Conservation (phyloP, 352 stramenopile genomes). For the Pythium phragmiticola region DNA sequence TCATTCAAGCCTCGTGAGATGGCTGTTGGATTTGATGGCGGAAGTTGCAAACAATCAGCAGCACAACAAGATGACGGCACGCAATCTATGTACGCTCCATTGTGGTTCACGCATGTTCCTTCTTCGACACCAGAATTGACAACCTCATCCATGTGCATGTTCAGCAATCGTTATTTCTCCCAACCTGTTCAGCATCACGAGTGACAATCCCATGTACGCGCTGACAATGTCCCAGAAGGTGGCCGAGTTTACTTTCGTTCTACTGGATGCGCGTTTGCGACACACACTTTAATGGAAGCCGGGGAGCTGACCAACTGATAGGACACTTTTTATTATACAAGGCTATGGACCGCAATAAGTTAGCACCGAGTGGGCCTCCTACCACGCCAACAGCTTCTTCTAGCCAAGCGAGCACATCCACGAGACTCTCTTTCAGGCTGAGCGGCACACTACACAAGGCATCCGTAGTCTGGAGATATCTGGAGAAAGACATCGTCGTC, state of each 20-base stretch:
- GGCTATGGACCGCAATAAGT: constrained; percentile 24
- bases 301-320: constrained; percentile 2
- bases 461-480: constrained; percentile 83
- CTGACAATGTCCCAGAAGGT: constrained; percentile 75
- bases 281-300: constrained; percentile 2
- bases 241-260: constrained; percentile 53
- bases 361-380: constrained; percentile 12
- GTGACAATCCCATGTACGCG: constrained; percentile 65
- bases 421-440: neutral
- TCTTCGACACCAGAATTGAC: neutral
- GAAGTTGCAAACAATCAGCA: constrained; percentile 53
- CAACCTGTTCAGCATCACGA: constrained; percentile 71
- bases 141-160: constrained; percentile 40
- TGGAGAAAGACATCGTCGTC: constrained; percentile 85
- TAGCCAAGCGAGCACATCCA: neutral
- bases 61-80: constrained; percentile 77
- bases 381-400: neutral
- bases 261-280: constrained; percentile 46
- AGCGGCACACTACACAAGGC: constrained; percentile 49
- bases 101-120: neutral
- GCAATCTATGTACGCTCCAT: constrained; percentile 61
- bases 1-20: constrained; percentile 51
- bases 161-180: constrained; percentile 79
- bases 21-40: constrained; percentile 77
- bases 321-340: constrained; percentile 24